Percentiles rank a stretch among this genome's conserved stretches.
Conservation (phyloP, 179 eudicot species). For the Carnegiea gigantea region DNA sequence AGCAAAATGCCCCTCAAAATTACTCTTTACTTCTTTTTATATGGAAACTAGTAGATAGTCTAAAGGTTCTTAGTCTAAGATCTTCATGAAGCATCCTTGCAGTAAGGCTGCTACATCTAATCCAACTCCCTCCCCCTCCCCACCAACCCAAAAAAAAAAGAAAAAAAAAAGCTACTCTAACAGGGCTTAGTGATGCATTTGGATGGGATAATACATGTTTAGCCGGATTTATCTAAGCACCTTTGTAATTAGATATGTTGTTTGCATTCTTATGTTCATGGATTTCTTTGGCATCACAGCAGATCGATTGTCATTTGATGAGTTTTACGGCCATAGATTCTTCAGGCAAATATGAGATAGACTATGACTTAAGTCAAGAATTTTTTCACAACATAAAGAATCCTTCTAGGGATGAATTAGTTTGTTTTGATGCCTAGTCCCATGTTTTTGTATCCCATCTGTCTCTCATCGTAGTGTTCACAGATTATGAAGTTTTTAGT, state of each 20-base stretch:
- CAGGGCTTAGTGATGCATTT: too few species aligned
- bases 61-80: too few species aligned
- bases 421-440: background rate
- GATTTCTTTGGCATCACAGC: slow-evolving; percentile 28
- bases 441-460: background rate
- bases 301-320: slow-evolving; percentile 45
- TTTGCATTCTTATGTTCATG: background rate
- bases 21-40: too few species aligned
- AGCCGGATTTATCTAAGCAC: background rate
- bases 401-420: background rate
- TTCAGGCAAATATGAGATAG: slow-evolving; percentile 20
- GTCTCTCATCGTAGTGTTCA: background rate
- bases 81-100: too few species aligned
- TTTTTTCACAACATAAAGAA: background rate
- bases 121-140: too few species aligned
- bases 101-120: too few species aligned
- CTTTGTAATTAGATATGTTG: background rate
- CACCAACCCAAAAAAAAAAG: too few species aligned
- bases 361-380: slow-evolving; percentile 9
- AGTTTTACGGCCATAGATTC: slow-evolving; percentile 46
- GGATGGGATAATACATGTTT: background rate
- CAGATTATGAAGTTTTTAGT: background rate
- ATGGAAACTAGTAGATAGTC: too few species aligned
- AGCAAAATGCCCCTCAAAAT: too few species aligned
- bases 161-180: too few species aligned